Evolutionary conservation across 2,329 filamentous ascomycete genomes (phyloP).

Genomic region (Pseudogymnoascus sp.): DNA sequence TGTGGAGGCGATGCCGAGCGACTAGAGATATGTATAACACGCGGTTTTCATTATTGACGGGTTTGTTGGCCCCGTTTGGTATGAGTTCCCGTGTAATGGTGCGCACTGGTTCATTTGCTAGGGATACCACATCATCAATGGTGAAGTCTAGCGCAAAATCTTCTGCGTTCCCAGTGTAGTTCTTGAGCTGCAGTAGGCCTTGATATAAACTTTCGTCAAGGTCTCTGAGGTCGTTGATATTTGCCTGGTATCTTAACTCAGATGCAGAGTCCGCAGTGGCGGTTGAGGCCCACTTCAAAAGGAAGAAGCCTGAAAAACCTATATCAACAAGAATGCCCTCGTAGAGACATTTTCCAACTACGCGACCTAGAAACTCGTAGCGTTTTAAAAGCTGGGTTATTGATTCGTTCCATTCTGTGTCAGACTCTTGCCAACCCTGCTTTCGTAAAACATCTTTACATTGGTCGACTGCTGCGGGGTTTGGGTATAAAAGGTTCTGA

Average conservation of each 20-base stretch:
- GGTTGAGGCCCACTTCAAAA: constrained; percentile 86
- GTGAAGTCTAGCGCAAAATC: constrained; percentile 84
- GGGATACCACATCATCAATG: constrained; percentile 61
- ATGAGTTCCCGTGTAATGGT: constrained; percentile 69
- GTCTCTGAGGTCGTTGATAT: constrained; percentile 86
- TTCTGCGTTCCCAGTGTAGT: constrained; percentile 71
- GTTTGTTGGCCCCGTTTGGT: constrained; percentile 63
- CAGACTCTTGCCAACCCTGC: constrained; percentile 43
- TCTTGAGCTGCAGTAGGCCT: constrained; percentile 75
- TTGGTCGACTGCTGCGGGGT: constrained; percentile 69
- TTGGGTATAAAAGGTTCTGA: constrained; percentile 81
- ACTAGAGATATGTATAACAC: constrained; percentile 92
- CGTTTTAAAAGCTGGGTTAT: constrained; percentile 57
- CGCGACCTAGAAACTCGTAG: constrained; percentile 86
- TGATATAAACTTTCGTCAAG: constrained; percentile 87
- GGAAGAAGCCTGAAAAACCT: constrained; percentile 88
- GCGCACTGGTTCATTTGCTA: constrained; percentile 40
- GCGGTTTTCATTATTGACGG: constrained; percentile 86
- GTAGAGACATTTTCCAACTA: constrained; percentile 95
- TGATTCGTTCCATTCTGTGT: constrained; percentile 47
- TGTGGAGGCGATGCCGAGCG: constrained; percentile 74
- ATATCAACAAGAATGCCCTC: constrained; percentile 94
- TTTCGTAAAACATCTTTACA: constrained; percentile 49
- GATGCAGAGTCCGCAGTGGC: constrained; percentile 55
- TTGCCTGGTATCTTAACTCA: constrained; percentile 74